phyloP scores from a whole-genome alignment of 2,329 filamentous ascomycete genomes.

The Colletotrichum endophyticum region DNA sequence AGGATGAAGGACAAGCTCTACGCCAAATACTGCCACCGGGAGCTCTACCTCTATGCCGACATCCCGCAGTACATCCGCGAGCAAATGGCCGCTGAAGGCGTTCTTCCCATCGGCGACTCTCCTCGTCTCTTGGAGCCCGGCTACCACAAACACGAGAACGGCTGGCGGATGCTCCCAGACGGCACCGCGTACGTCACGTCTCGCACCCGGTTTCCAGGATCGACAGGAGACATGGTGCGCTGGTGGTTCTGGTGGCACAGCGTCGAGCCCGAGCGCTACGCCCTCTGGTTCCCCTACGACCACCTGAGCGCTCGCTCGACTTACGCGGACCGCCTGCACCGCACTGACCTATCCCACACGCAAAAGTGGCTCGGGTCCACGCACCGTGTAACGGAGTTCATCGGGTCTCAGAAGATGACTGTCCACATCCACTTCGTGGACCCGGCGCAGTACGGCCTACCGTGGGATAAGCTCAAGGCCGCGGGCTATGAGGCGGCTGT shows the following conservation, averaged over 20 bases:
- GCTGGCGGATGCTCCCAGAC: conserved; percentile 5
- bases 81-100: not conserved
- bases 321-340: conserved; percentile 12
- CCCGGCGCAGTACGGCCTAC: conserved; percentile 9
- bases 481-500: conserved; percentile 8
- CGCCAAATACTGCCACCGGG: conserved; percentile 1
- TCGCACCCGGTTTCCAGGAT: conserved; percentile 10
- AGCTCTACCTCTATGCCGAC: conserved; percentile 10
- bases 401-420: conserved; percentile 7
- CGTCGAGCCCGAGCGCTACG: conserved; percentile 17
- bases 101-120: not conserved
- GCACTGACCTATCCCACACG: conserved; percentile 12
- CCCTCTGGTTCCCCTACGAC: conserved; percentile 16
- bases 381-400: conserved; percentile 15
- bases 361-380: conserved; percentile 18
- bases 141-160: conserved; percentile 8
- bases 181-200: conserved; percentile 11
- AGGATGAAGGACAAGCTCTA: conserved; percentile 3
- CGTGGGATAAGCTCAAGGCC: conserved; percentile 6
- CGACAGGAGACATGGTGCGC: conserved; percentile 14
- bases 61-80: conserved; percentile 10
- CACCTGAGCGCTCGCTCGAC: not conserved
- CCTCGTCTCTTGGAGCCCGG: conserved; percentile 7
- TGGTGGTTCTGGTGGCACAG: conserved; percentile 22
- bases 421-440: conserved; percentile 14